These are phyloP conservation scores for Prunella vulgaris DNA, from an alignment of 257 asterid genomes.

Conservation along the genomic window DNA sequence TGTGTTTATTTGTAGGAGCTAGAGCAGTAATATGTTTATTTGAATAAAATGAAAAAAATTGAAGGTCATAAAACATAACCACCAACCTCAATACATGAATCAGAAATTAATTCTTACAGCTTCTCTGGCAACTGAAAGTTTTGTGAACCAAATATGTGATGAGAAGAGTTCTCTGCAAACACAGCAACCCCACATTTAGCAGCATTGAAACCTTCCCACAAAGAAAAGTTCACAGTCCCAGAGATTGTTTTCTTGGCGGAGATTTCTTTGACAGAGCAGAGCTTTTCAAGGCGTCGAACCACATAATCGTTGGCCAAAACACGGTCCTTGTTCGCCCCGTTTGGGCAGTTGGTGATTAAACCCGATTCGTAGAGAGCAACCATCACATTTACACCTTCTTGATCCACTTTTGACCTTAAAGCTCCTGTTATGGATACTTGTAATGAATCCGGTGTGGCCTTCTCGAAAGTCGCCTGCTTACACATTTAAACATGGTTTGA, in stretches of 20 bases:
- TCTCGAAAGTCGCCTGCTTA: conserved; percentile 60
- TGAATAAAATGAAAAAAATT: neutral
- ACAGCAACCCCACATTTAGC: conserved; percentile 64
- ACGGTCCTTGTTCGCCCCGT: conserved; percentile 63
- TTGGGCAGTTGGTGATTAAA: conserved; percentile 48
- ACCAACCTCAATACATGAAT: neutral
- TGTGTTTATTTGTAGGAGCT: no score
- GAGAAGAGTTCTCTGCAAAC: conserved; percentile 50
- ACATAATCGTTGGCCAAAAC: conserved; percentile 74
- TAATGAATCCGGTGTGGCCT: conserved; percentile 47
- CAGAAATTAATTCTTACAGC: conserved; percentile 20
- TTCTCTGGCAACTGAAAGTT: conserved; percentile 53
- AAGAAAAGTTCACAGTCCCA: conserved; percentile 45
- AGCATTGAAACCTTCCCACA: conserved; percentile 71
- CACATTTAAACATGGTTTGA: neutral
- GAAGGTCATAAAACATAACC: neutral
- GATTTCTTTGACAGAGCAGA: conserved; percentile 57
- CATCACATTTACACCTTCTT: conserved; percentile 48
- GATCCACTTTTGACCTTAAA: conserved; percentile 50
- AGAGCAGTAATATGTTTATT: no score
- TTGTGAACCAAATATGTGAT: conserved; percentile 70
- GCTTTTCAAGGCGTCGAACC: conserved; percentile 69
- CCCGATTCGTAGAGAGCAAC: conserved; percentile 72
- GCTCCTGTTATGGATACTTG: conserved; percentile 60
- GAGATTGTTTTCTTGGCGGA: conserved; percentile 50